Evolutionary conservation across 2,329 filamentous ascomycete species (phyloP).

Genomic region (Bertia moriformis): DNA sequence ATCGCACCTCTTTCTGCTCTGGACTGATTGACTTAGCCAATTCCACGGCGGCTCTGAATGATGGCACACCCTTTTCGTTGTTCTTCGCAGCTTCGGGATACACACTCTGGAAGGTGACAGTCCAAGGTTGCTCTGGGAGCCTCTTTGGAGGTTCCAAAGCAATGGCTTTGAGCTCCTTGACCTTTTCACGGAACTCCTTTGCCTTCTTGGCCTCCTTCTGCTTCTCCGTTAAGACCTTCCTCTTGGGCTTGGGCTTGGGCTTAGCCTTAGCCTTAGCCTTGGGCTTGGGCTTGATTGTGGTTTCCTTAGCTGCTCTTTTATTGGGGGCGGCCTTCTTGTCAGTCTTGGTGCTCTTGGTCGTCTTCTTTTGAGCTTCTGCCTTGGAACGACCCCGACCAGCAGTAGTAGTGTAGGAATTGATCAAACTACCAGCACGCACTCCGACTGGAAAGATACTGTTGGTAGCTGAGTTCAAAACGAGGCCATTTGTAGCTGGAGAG

Average conservation of each 20-base stretch:
- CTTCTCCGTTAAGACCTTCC: conserved; percentile 13
- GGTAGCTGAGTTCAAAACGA: not conserved
- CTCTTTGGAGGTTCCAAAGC: conserved; percentile 17
- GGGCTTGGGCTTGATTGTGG: not conserved
- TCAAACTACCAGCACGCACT: not conserved
- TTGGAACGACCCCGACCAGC: too few species aligned
- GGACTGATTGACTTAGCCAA: conserved; percentile 10
- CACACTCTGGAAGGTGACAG: conserved; percentile 11
- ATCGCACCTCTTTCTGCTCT: conserved; percentile 6
- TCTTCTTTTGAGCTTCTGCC: not conserved
- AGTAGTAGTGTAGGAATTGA: not conserved
- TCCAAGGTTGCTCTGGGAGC: conserved; percentile 10
- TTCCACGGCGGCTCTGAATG: too few species aligned
- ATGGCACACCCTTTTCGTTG: too few species aligned
- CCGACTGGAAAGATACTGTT: not conserved
- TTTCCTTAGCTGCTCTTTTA: conserved; percentile 4
- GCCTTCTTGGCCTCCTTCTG: conserved; percentile 10
- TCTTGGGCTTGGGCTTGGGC: conserved; percentile 4
- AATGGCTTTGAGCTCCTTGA: conserved; percentile 16
- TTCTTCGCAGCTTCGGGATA: too few species aligned
- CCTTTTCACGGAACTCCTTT: conserved; percentile 10
- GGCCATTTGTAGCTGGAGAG: not conserved
- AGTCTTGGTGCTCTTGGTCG: not conserved
- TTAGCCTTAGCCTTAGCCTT: conserved; percentile 12
- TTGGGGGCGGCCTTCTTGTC: conserved; percentile 2